Conservation (phyloP, 768 basidiomycete species). For the Piloderma croceum region DNA sequence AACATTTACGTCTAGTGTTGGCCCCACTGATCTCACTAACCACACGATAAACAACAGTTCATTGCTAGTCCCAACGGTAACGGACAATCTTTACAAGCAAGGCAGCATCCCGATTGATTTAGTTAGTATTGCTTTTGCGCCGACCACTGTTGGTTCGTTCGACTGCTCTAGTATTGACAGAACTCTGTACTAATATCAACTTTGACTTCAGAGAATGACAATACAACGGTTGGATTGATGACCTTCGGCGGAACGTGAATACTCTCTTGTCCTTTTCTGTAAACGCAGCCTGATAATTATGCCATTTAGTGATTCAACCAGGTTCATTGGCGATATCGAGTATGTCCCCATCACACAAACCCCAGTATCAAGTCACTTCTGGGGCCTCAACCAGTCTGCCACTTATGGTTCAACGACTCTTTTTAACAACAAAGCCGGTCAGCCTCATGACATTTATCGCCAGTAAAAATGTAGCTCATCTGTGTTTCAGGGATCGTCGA, state of each 20-base stretch:
- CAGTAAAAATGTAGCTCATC: conserved; percentile 17
- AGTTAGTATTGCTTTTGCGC: conserved; percentile 38
- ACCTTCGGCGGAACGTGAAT: conserved; percentile 26
- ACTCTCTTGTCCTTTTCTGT: conserved; percentile 20
- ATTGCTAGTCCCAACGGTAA: conserved; percentile 46
- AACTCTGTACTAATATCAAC: no score
- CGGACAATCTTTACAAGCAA: conserved; percentile 43
- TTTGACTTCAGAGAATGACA: not conserved
- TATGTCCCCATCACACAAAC: conserved; percentile 19
- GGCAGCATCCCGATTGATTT: conserved; percentile 35
- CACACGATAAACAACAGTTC: conserved; percentile 30
- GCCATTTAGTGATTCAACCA: conserved; percentile 14
- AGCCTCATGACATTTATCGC: conserved; percentile 15
- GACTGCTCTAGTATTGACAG: no score
- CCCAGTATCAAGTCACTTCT: conserved; percentile 6
- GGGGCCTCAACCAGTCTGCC: conserved; percentile 11
- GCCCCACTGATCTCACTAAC: conserved; percentile 50
- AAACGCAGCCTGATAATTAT: no score
- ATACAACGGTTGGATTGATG: conserved; percentile 26
- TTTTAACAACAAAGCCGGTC: conserved; percentile 19
- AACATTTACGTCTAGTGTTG: conserved; percentile 38
- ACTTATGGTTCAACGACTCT: conserved; percentile 7
- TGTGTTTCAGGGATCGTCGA: conserved; percentile 25
- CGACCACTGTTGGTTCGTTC: conserved; percentile 10
- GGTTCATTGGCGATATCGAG: conserved; percentile 19